Conservation (phyloP, 2,329 filamentous ascomycete species). For the Grosmannia penicillata region DNA sequence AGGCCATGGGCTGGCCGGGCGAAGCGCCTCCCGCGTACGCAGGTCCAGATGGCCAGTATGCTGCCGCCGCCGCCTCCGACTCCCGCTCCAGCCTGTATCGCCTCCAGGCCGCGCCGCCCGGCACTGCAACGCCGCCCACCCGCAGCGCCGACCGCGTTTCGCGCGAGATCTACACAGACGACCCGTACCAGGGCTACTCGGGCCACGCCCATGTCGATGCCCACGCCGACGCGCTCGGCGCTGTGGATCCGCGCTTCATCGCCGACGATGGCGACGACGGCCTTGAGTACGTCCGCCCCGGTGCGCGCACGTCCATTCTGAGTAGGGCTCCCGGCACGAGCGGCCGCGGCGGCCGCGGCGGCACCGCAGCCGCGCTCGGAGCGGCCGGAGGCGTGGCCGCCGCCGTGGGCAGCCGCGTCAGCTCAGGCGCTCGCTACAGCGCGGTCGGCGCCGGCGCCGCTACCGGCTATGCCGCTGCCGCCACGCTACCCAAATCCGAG, state of each 20-base stretch:
- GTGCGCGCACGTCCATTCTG: slow-evolving; percentile 42
- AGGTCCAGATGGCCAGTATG: too few species aligned
- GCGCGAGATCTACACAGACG: slow-evolving; percentile 39
- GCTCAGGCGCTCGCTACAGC: slow-evolving; percentile 35
- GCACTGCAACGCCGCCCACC: background rate
- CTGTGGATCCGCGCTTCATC: slow-evolving; percentile 66
- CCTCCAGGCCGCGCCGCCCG: slow-evolving; percentile 11
- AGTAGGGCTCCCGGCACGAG: slow-evolving; percentile 37
- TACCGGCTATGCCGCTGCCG: background rate
- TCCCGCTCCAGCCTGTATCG: slow-evolving; percentile 28
- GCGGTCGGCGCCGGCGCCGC: slow-evolving; percentile 24
- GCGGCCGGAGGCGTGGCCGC: slow-evolving; percentile 16
- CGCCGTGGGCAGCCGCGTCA: slow-evolving; percentile 13
- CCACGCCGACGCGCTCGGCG: slow-evolving; percentile 35
- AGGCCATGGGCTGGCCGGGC: too few species aligned
- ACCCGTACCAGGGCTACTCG: slow-evolving; percentile 50
- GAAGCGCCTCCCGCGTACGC: too few species aligned
- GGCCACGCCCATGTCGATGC: slow-evolving; percentile 32
- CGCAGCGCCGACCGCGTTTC: slow-evolving; percentile 33
- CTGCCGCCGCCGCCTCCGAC: too few species aligned
- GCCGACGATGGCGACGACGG: slow-evolving; percentile 82
- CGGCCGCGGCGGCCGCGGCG: slow-evolving; percentile 18
- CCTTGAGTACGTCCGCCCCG: slow-evolving; percentile 34
- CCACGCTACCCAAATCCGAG: slow-evolving; percentile 33
- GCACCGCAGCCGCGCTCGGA: slow-evolving; percentile 19